A percentile compares a stretch with the other conserved stretches of the same genome.
These are phyloP conservation scores for Paramyrothecium sp. DNA, from an alignment of 2,329 filamentous ascomycete species.

Conservation along the genomic window DNA sequence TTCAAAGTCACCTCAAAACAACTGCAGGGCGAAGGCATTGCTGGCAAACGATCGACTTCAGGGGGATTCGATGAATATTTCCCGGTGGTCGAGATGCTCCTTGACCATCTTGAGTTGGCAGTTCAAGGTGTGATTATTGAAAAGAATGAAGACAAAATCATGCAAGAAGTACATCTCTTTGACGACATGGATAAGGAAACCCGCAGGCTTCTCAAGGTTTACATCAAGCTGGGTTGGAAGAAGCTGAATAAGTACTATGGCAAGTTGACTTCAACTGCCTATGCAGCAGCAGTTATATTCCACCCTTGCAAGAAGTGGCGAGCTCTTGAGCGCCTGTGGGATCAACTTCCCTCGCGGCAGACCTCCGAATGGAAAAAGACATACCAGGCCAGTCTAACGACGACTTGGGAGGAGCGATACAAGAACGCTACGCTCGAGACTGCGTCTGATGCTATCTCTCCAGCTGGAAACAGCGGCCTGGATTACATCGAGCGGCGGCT, in stretches of 20 bases:
- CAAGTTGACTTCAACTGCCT: not conserved
- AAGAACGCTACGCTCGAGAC: not conserved
- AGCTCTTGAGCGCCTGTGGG: not conserved
- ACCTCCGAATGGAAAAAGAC: not conserved
- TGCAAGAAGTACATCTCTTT: not conserved
- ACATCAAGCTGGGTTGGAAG: slow-evolving; percentile 5
- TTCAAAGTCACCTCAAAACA: slow-evolving; percentile 5
- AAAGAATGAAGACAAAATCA: not conserved
- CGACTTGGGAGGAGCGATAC: not conserved
- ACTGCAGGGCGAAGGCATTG: slow-evolving; percentile 3
- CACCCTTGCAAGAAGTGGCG: slow-evolving; percentile 4
- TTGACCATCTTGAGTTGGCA: slow-evolving; percentile 4
- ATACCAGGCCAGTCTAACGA: not conserved
- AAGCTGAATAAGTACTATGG: slow-evolving; percentile 4
- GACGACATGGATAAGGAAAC: not conserved
- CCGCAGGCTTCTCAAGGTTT: slow-evolving; percentile 1
- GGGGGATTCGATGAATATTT: slow-evolving; percentile 5
- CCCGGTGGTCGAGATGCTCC: slow-evolving; percentile 4
- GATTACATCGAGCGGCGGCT: not conserved
- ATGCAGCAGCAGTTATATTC: slow-evolving; percentile 2
- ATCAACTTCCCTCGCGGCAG: not conserved
- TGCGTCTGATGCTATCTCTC: not conserved
- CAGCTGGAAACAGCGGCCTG: not conserved
- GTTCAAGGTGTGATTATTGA: slow-evolving; percentile 1
- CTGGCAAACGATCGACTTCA: slow-evolving; percentile 1